Base-by-base conservation (phyloP, 768 basidiomycete genomes). In the Tylopilus felleus region DNA sequence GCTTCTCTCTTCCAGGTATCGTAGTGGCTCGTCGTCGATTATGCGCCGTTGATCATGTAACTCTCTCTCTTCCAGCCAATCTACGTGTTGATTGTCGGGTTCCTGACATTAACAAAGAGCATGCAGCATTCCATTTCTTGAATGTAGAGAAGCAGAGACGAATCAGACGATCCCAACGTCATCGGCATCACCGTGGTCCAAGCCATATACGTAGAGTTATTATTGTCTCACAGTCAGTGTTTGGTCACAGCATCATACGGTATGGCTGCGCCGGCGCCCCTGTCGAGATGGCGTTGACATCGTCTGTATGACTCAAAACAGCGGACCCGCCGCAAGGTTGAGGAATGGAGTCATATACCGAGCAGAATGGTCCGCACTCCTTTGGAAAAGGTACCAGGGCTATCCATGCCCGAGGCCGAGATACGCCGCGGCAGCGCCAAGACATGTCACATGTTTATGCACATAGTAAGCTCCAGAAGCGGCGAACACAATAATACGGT, bases 101-200 rank as follows among this genome's bases (percentile, higher is more conserved):
- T n/a, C n/a, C n/a, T n/a, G n/a, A n/a, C n/a, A n/a, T n/a, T n/a
- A n/a, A n/a, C n/a, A n/a, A 36, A 14, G 16, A 36, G 2, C 14
- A 36, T 5, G 4, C 16, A 5, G 36, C 4, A 23, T 21, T 19
- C 31, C 14, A 28, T 52, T 22, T 21, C 21, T 21, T 16, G 16
- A 28, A 21, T 51, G 19, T 5, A 21, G 23, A 16, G 27, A 13
- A 36, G 27, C 5, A 12, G 27, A 13, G 28, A 27, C 5, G 5
- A 10, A n/a, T 21, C 27, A 38, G 57, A 31, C 41, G n/a, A 55
- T 60, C 45, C 21, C 40, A 5, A 50, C 52, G 49, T 59, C 40
- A 53, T 13, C 31, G 29, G 19, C 48, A 55, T 50, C 36, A 38
- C n/a, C 19, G n/a, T 2, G 13, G 33, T 16, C 5, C 16, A 21